Evolutionary conservation across 1,284 basidiomycete species (phyloP).

Genomic region (Cryptococcus depauperatus): DNA sequence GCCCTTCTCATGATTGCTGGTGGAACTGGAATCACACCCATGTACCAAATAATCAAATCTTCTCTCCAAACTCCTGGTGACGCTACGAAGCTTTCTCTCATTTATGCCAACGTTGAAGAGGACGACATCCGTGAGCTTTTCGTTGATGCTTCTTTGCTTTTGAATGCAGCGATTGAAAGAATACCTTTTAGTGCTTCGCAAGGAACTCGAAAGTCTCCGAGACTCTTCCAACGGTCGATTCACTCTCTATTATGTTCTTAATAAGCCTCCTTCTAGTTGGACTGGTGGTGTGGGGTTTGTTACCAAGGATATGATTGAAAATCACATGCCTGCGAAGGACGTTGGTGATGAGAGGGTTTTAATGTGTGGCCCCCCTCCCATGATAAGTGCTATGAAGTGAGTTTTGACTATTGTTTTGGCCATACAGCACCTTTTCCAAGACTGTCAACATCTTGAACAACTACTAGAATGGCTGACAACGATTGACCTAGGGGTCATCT

Average conservation of each 20-base stretch:
- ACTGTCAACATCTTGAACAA: neutral
- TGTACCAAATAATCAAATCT: constrained; percentile 89
- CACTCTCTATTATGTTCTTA: constrained; percentile 76
- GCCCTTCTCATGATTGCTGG: constrained; percentile 95
- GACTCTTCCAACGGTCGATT: constrained; percentile 56
- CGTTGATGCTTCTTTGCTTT: neutral
- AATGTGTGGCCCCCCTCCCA: constrained; percentile 89
- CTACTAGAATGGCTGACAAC: neutral
- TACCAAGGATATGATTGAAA: constrained; percentile 82
- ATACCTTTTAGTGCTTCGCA: constrained; percentile 56
- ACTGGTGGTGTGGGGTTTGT: constrained; percentile 85
- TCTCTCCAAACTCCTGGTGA: constrained; percentile 78
- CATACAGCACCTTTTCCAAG: neutral
- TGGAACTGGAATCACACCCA: constrained; percentile 87
- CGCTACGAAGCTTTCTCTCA: constrained; percentile 69
- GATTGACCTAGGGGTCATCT: constrained; percentile 66
- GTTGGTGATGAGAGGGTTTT: constrained; percentile 60
- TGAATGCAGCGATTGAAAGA: neutral
- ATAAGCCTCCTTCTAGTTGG: constrained; percentile 84
- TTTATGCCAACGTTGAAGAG: constrained; percentile 91
- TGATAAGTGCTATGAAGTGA: constrained; percentile 95
- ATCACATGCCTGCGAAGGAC: constrained; percentile 50
- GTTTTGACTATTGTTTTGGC: constrained; percentile 29
- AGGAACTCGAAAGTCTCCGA: constrained; percentile 66
- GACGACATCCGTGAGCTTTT: constrained; percentile 59